A percentile compares a stretch with the other conserved stretches of the same genome.
Conservation (phyloP, 805 yeast species). For the Candida argentea region DNA sequence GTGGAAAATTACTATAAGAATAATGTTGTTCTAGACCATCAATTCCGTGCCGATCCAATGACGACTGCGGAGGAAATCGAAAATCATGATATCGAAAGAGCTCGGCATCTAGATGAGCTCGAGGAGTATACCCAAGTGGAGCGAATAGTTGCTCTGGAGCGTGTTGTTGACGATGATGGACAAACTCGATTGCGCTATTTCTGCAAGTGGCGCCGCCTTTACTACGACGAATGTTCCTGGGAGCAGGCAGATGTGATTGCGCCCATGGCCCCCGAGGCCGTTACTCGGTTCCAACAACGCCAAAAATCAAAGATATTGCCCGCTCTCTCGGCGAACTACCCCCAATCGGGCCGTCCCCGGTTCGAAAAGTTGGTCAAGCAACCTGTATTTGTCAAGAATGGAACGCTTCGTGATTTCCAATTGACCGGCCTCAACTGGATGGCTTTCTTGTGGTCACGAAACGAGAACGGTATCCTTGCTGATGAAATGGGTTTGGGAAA, state of each 20-base stretch:
- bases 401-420: conserved; percentile 93
- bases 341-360: conserved; percentile 60
- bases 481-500: conserved; percentile 99
- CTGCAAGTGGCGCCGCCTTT: conserved; percentile 88
- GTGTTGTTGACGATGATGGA: conserved; percentile 56
- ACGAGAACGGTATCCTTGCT: conserved; percentile 94
- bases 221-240: conserved; percentile 96
- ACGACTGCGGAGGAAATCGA: conserved; percentile 90
- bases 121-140: conserved; percentile 81
- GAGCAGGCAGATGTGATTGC: conserved; percentile 87
- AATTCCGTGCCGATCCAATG: conserved; percentile 65
- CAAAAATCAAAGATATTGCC: conserved; percentile 80
- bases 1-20: conserved; percentile 86
- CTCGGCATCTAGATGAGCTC: conserved; percentile 72
- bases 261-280: conserved; percentile 72
- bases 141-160: conserved; percentile 78
- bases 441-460: conserved; percentile 97
- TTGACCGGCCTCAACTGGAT: conserved; percentile 98
- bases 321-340: conserved; percentile 66
- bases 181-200: conserved; percentile 65
- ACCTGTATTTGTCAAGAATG: conserved; percentile 83
- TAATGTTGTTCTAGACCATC: conserved; percentile 60
- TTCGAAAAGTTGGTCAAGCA: conserved; percentile 82
- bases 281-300: conserved; percentile 72
- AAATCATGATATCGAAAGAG: conserved; percentile 85